Conservation (phyloP, 371 early-diverging fungal genomes). For the Mortierella sp. region DNA sequence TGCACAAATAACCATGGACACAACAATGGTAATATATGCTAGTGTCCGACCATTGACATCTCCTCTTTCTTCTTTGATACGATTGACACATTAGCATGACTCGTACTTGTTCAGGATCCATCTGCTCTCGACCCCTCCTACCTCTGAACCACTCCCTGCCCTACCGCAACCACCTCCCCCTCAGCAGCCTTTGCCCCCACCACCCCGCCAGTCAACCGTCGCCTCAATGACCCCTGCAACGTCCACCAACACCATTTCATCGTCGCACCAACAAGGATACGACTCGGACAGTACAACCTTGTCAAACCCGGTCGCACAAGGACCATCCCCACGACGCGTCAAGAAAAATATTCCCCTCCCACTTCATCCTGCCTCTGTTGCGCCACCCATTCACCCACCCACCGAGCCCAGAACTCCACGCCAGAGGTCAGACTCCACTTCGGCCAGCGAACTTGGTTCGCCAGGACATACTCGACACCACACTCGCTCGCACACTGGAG, state of each 20-base stretch:
- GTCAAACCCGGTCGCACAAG: slow-evolving; percentile 16
- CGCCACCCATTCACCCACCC: slow-evolving; percentile 11
- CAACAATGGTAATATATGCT: not conserved
- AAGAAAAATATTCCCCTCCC: slow-evolving; percentile 42
- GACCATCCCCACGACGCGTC: slow-evolving; percentile 33
- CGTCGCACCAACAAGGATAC: slow-evolving; percentile 16
- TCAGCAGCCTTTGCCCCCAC: slow-evolving; percentile 34
- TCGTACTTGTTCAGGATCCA: slow-evolving; percentile 50
- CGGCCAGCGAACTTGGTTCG: slow-evolving; percentile 32
- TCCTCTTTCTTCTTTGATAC: not conserved
- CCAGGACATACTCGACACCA: slow-evolving; percentile 33
- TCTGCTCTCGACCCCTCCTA: slow-evolving; percentile 44
- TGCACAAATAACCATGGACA: not conserved
- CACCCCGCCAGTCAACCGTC: slow-evolving; percentile 20
- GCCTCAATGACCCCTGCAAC: slow-evolving; percentile 35
- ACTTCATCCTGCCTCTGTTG: slow-evolving; percentile 25
- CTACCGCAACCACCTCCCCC: slow-evolving; percentile 24
- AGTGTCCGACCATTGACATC: not conserved
- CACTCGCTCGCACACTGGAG: slow-evolving; percentile 46
- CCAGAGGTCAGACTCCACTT: slow-evolving; percentile 46
- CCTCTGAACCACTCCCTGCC: slow-evolving; percentile 7
- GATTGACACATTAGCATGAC: slow-evolving; percentile 31
- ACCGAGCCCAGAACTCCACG: slow-evolving; percentile 40
- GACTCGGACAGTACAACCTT: slow-evolving; percentile 26
- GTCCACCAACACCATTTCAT: slow-evolving; percentile 22